Percentiles rank a stretch among this genome's conserved stretches.
phyloP scores from a whole-genome alignment of 352 stramenopile species.

The Globisporangium okanoganense region DNA sequence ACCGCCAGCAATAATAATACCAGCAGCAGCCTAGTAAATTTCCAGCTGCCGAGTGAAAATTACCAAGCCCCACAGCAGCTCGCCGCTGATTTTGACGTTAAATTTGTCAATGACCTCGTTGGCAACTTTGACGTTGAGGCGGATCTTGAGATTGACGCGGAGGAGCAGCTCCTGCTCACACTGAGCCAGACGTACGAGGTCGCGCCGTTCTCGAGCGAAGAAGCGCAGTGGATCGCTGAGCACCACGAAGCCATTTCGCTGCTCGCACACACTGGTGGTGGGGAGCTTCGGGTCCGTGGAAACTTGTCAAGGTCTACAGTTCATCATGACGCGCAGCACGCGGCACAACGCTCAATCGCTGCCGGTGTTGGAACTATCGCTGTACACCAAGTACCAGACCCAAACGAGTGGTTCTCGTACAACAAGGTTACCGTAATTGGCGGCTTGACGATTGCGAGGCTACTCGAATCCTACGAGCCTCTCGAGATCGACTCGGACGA shows the following conservation, averaged over 20 bases:
- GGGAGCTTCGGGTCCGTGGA: too few species aligned
- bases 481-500: too few species aligned
- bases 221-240: constrained; percentile 3
- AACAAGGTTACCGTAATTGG: too few species aligned
- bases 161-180: neutral
- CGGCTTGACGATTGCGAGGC: too few species aligned
- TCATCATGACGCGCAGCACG: too few species aligned
- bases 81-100: neutral
- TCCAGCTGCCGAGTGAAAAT: neutral
- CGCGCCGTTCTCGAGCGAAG: neutral
- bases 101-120: neutral
- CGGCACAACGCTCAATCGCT: too few species aligned
- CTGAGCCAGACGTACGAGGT: neutral
- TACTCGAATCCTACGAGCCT: too few species aligned
- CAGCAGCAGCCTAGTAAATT: neutral
- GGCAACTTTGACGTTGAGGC: neutral
- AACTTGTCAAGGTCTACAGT: neutral
- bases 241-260: neutral
- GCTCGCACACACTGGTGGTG: neutral
- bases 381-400: too few species aligned
- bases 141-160: neutral
- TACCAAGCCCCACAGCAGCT: neutral
- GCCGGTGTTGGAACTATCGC: too few species aligned
- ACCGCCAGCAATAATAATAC: neutral
- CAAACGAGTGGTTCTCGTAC: too few species aligned